phyloP scores from a whole-genome alignment of 495 filamentous ascomycete species.

The Filosporella fistucella region DNA sequence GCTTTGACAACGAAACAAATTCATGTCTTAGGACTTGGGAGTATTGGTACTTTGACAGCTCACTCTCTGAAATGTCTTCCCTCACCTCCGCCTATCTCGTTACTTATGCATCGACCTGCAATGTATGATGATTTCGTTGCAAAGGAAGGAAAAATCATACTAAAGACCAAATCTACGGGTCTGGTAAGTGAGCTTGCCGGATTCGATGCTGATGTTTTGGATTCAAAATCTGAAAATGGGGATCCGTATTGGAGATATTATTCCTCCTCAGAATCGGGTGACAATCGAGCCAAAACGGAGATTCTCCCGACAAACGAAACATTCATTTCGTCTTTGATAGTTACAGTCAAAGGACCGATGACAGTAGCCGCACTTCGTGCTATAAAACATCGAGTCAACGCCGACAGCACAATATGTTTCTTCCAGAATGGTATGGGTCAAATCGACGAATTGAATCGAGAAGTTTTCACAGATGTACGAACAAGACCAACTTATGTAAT shows the following conservation, averaged over 20 bases:
- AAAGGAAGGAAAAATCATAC: too few relatives aligned
- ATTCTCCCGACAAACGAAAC: not conserved
- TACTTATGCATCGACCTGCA: slow-evolving; percentile 40
- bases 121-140: slow-evolving; percentile 9
- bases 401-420: slow-evolving; percentile 64
- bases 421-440: slow-evolving; percentile 78
- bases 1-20: too few relatives aligned
- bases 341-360: slow-evolving; percentile 63
- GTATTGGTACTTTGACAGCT: slow-evolving; percentile 44
- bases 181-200: not conserved
- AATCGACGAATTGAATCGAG: slow-evolving; percentile 55
- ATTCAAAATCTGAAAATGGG: too few relatives aligned
- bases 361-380: slow-evolving; percentile 55
- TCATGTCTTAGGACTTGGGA: slow-evolving; percentile 47
- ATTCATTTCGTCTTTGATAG: slow-evolving; percentile 64
- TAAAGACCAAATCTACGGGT: too few relatives aligned
- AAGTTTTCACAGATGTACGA: slow-evolving; percentile 57
- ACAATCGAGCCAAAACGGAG: not conserved
- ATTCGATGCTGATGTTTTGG: slow-evolving; percentile 14
- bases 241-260: too few relatives aligned
- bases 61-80: slow-evolving; percentile 33
- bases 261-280: too few relatives aligned
- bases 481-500: slow-evolving; percentile 61
- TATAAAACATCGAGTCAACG: slow-evolving; percentile 56
- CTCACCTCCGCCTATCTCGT: slow-evolving; percentile 34